phyloP scores from a whole-genome alignment of 495 filamentous ascomycete genomes.

The Hypoxylon rickii region DNA sequence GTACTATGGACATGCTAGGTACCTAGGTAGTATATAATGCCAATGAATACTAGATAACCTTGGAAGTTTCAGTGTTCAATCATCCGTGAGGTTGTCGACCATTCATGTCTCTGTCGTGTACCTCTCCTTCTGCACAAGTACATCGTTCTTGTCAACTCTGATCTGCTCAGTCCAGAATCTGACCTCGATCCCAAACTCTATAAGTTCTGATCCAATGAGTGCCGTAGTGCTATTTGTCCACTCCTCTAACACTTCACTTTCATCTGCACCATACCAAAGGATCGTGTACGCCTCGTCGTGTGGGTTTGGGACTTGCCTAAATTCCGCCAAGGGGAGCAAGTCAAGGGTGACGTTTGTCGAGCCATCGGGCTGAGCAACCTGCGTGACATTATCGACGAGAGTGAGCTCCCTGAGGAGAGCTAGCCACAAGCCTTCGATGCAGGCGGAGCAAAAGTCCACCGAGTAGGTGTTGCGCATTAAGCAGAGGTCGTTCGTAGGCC shows the following conservation, averaged over 20 bases:
- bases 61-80: not conserved
- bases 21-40: no score
- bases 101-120: not conserved
- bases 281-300: constrained; percentile 28
- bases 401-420: constrained; percentile 22
- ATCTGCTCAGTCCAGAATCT: constrained; percentile 32
- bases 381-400: constrained; percentile 30
- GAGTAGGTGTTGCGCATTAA: constrained; percentile 32
- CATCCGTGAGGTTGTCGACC: not conserved
- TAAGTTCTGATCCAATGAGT: constrained; percentile 6
- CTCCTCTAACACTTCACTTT: constrained; percentile 11
- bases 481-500: constrained; percentile 32
- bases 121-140: constrained; percentile 23
- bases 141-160: constrained; percentile 15
- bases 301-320: constrained; percentile 21
- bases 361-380: constrained; percentile 9
- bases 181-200: constrained; percentile 31
- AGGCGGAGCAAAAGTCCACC: constrained; percentile 27
- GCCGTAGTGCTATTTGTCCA: constrained; percentile 33
- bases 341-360: constrained; percentile 29
- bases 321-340: constrained; percentile 28
- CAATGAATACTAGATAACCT: no score
- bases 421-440: constrained; percentile 33
- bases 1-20: no score
- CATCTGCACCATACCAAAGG: constrained; percentile 31